Percentiles rank a stretch among this genome's conserved stretches.
phyloP scores from a whole-genome alignment of 1,139 yeast species.

The Kodamaea sp. region DNA sequence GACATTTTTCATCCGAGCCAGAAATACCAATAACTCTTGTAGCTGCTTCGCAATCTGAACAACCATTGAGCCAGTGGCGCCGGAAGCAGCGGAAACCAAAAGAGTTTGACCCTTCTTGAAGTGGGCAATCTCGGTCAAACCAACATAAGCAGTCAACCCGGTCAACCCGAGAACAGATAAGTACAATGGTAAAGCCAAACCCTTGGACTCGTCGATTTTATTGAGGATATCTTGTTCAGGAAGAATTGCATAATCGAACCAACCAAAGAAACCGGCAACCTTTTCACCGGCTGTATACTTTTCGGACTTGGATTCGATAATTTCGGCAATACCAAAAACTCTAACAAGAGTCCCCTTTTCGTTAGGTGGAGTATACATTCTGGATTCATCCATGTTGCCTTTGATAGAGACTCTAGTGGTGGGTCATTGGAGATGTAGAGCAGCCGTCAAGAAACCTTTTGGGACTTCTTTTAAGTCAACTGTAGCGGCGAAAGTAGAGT shows the following conservation, averaged over 20 bases:
- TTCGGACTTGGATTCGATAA: slow-evolving; percentile 1
- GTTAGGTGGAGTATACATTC: slow-evolving; percentile 17
- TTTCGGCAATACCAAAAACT: slow-evolving; percentile 24
- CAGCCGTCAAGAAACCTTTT: slow-evolving; percentile 40
- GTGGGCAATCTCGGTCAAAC: slow-evolving; percentile 19
- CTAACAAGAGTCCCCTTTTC: slow-evolving; percentile 5
- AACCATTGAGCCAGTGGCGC: slow-evolving; percentile 26
- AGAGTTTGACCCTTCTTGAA: slow-evolving; percentile 19
- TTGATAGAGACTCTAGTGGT: slow-evolving; percentile 49
- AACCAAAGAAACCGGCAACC: slow-evolving; percentile 1
- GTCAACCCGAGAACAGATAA: slow-evolving; percentile 37
- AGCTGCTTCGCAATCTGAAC: slow-evolving; percentile 27
- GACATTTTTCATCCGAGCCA: slow-evolving; percentile 23
- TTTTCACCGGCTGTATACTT: slow-evolving; percentile 3
- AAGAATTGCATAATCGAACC: slow-evolving; percentile 4
- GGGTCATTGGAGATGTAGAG: slow-evolving; percentile 59
- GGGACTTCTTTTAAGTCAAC: slow-evolving; percentile 23
- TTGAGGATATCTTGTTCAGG: slow-evolving; percentile 1
- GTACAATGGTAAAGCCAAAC: slow-evolving; percentile 24
- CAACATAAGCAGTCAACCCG: slow-evolving; percentile 26
- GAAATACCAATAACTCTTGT: slow-evolving; percentile 24
- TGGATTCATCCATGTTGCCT: slow-evolving; percentile 15
- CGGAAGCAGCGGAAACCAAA: slow-evolving; percentile 24
- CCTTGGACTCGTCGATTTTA: slow-evolving; percentile 5
- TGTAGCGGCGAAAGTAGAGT: slow-evolving; percentile 30